Evolutionary conservation across 2,329 filamentous ascomycete species (phyloP).

Genomic region (Thermoascus crustaceus): DNA sequence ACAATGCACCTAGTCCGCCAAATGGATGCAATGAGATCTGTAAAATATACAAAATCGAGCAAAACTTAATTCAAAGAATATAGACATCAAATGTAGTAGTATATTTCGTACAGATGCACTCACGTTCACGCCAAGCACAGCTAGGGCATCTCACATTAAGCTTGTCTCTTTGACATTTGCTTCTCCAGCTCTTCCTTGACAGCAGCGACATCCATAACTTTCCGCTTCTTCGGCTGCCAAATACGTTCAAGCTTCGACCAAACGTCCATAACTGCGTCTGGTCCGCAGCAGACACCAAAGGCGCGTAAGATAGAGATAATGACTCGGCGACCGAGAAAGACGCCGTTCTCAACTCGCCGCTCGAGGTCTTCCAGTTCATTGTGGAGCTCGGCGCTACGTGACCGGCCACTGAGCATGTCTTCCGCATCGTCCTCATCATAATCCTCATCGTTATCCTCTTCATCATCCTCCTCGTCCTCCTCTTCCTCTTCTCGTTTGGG

Average conservation of each 20-base stretch:
- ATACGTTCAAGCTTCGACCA: conserved; percentile 34
- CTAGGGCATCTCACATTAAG: neutral
- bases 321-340: conserved; percentile 35
- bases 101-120: neutral
- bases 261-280: conserved; percentile 28
- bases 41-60: too few relatives aligned
- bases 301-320: conserved; percentile 32
- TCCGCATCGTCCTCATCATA: conserved; percentile 5
- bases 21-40: too few relatives aligned
- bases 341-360: conserved; percentile 29
- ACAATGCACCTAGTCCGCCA: too few relatives aligned
- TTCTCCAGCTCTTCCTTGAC: conserved; percentile 31
- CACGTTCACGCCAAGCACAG: conserved; percentile 1
- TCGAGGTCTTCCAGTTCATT: conserved; percentile 17
- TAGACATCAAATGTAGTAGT: too few relatives aligned
- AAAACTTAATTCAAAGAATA: too few relatives aligned
- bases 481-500: conserved; percentile 5
- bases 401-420: conserved; percentile 6
- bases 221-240: conserved; percentile 31
- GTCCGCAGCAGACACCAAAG: conserved; percentile 30
- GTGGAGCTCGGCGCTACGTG: conserved; percentile 2
- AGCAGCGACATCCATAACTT: conserved; percentile 26
- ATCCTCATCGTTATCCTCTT: conserved; percentile 4
- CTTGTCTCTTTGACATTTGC: conserved; percentile 20
- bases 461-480: conserved; percentile 6